Evolutionary conservation across 2,329 filamentous ascomycete genomes (phyloP).

Genomic region (Emmonsiellopsis sp.): DNA sequence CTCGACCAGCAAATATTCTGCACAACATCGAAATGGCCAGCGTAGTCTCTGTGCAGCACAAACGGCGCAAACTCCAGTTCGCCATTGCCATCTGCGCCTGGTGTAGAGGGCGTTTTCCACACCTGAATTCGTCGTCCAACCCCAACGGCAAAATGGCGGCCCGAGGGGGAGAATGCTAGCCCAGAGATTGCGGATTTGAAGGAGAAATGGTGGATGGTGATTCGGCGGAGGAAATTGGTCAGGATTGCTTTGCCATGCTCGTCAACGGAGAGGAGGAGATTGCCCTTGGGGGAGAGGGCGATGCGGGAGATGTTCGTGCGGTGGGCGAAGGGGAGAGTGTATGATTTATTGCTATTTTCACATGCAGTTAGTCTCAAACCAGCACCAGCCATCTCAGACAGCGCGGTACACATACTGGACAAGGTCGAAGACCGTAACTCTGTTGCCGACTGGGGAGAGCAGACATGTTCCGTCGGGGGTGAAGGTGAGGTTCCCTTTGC

Average conservation of each 20-base stretch:
- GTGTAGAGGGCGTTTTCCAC: slow-evolving; percentile 90
- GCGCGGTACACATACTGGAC: slow-evolving; percentile 61
- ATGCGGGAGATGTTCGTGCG: slow-evolving; percentile 86
- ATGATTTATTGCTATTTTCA: slow-evolving; percentile 32
- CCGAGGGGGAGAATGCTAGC: slow-evolving; percentile 83
- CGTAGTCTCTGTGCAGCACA: slow-evolving; percentile 74
- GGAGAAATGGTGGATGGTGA: slow-evolving; percentile 91
- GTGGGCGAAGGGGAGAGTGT: slow-evolving; percentile 64
- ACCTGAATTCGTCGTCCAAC: slow-evolving; percentile 83
- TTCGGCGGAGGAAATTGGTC: slow-evolving; percentile 77
- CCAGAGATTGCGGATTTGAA: slow-evolving; percentile 76
- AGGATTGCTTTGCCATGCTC: slow-evolving; percentile 90
- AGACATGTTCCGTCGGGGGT: slow-evolving; percentile 93
- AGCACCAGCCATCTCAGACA: background rate
- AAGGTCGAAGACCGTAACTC: slow-evolving; percentile 91
- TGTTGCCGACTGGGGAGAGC: slow-evolving; percentile 91
- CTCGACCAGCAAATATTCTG: slow-evolving; percentile 87
- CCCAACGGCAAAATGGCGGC: slow-evolving; percentile 81
- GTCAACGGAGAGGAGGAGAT: slow-evolving; percentile 86
- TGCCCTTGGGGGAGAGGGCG: slow-evolving; percentile 80
- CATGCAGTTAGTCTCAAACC: slow-evolving; percentile 1
- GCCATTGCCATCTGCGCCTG: slow-evolving; percentile 66
- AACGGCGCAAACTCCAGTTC: slow-evolving; percentile 94
- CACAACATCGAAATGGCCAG: slow-evolving; percentile 81
- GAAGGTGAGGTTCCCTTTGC: slow-evolving; percentile 94